phyloP scores from a whole-genome alignment of 768 basidiomycete species.

The Omphalotus guepiniiformis region DNA sequence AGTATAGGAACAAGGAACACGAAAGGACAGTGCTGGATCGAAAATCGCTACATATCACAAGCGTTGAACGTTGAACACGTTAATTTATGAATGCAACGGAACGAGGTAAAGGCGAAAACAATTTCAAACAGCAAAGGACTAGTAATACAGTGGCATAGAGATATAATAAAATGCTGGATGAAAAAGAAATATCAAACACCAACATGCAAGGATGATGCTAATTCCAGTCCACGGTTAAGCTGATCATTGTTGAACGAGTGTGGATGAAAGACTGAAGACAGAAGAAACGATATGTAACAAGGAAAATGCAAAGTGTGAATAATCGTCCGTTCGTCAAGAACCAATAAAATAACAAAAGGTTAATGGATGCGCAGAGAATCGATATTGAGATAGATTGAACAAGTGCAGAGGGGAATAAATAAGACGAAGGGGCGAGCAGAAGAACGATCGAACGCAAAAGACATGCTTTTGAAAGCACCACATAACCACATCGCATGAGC shows the following conservation, averaged over 20 bases:
- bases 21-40: conserved; percentile 16
- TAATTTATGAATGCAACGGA: no score
- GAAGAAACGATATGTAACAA: neutral
- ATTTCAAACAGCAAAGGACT: neutral
- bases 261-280: conserved; percentile 3
- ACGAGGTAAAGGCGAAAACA: neutral
- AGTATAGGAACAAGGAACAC: conserved; percentile 21
- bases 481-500: no score
- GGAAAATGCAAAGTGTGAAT: neutral
- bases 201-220: neutral
- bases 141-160: conserved; percentile 4
- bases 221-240: conserved; percentile 3
- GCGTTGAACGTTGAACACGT: no score
- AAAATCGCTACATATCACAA: no score
- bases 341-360: neutral
- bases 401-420: neutral
- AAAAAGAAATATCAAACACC: neutral
- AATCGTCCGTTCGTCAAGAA: neutral
- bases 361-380: no score
- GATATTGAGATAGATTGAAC: neutral
- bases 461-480: no score
- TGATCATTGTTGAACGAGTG: no score
- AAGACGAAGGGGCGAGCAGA: neutral
- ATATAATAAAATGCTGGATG: neutral
- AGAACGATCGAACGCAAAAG: no score